phyloP scores from a whole-genome alignment of 495 filamentous ascomycete species.

The Penicillium soppii region DNA sequence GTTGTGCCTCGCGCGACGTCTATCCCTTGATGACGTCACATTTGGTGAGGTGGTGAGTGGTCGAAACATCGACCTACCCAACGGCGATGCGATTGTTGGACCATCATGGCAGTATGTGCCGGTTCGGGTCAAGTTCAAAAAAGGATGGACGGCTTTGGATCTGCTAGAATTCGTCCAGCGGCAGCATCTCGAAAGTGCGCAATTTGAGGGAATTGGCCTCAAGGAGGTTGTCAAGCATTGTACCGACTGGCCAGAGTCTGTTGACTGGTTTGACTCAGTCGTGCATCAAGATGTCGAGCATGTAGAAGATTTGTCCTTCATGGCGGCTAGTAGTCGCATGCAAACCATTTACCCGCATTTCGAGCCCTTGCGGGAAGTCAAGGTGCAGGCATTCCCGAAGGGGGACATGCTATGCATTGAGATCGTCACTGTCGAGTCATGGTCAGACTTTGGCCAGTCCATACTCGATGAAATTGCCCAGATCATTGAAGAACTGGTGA shows the following conservation, averaged over 20 bases:
- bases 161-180: slow-evolving; percentile 17
- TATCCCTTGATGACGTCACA: slow-evolving; percentile 41
- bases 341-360: slow-evolving; percentile 45
- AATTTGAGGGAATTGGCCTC: slow-evolving; percentile 11
- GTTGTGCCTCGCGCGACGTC: slow-evolving; percentile 44
- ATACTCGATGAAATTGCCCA: slow-evolving; percentile 5
- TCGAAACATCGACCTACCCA: slow-evolving; percentile 33
- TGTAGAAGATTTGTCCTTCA: slow-evolving; percentile 36
- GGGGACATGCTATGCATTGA: slow-evolving; percentile 39
- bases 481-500: slow-evolving; percentile 12
- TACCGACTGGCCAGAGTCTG: slow-evolving; percentile 9
- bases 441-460: slow-evolving; percentile 32
- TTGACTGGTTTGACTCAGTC: slow-evolving; percentile 13
- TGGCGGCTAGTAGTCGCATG: slow-evolving; percentile 20
- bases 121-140: slow-evolving; percentile 15
- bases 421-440: slow-evolving; percentile 42
- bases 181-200: slow-evolving; percentile 11
- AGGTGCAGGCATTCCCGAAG: slow-evolving; percentile 41
- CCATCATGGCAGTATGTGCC: slow-evolving; percentile 25
- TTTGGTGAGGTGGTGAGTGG: slow-evolving; percentile 54
- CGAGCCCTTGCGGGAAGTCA: slow-evolving; percentile 46
- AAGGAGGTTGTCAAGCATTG: slow-evolving; percentile 9
- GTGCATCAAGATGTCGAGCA: slow-evolving; percentile 37
- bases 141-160: slow-evolving; percentile 18
- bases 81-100: slow-evolving; percentile 33